These are phyloP conservation scores for Boletus fagicola DNA, from an alignment of 768 basidiomycete species.

Conservation along the genomic window DNA sequence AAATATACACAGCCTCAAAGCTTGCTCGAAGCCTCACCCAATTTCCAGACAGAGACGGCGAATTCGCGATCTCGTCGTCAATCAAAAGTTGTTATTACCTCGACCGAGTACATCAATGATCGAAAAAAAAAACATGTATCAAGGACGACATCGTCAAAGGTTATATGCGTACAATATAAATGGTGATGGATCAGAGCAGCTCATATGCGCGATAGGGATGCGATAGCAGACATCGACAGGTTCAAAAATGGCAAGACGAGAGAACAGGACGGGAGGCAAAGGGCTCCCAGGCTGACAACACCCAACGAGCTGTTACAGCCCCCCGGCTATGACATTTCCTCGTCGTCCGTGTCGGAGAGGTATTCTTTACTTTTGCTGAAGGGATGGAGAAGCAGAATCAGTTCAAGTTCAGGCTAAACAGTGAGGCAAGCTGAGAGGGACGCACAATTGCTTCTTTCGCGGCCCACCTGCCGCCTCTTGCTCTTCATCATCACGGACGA, in stretches of 20 bases:
- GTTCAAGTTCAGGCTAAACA: not conserved
- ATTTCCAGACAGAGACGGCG: not conserved
- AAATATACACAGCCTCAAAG: not conserved
- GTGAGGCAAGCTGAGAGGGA: conserved; percentile 6
- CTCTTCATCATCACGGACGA: conserved; percentile 75
- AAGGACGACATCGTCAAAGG: not conserved
- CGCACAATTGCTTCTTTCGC: conserved; percentile 77
- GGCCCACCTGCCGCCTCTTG: conserved; percentile 63
- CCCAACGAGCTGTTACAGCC: not conserved
- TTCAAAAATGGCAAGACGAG: not conserved
- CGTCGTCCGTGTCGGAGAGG: conserved; percentile 86
- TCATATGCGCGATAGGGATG: not conserved
- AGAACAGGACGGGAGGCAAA: not conserved
- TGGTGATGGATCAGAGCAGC: conserved; percentile 4
- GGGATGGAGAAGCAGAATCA: conserved; percentile 3
- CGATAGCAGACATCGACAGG: not conserved
- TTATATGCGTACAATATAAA: not conserved
- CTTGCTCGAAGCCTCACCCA: no score
- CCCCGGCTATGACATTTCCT: conserved; percentile 54
- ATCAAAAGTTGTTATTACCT: not conserved
- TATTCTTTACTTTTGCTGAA: conserved; percentile 84
- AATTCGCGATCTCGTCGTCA: not conserved
- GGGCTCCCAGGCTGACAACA: no score
- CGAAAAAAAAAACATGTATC: not conserved
- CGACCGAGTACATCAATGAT: not conserved